Conservation (phyloP, 805 yeast species). For the Priceomyces haplophilus region DNA sequence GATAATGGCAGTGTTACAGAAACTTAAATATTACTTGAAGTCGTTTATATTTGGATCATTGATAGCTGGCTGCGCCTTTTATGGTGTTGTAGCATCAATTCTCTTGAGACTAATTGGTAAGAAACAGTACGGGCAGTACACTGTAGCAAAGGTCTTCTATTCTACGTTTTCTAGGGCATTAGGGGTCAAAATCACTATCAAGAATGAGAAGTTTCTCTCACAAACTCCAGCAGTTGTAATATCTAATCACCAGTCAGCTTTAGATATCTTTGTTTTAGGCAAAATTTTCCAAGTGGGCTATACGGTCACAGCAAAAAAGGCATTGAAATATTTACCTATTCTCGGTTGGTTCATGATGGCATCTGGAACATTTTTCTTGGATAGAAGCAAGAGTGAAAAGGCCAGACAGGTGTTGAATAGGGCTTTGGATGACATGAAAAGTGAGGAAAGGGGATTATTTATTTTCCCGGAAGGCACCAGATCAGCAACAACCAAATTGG, state of each 20-base stretch:
- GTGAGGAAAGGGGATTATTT: conserved; percentile 69
- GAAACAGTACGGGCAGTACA: conserved; percentile 79
- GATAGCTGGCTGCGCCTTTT: conserved; percentile 59
- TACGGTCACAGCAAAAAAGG: conserved; percentile 88
- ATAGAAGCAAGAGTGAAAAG: conserved; percentile 71
- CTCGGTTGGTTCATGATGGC: conserved; percentile 96
- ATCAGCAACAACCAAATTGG: conserved; percentile 67
- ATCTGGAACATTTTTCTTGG: conserved; percentile 88
- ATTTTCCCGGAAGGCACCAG: conserved; percentile 98
- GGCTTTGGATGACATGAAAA: conserved; percentile 63
- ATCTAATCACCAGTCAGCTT: conserved; percentile 87
- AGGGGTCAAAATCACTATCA: conserved; percentile 69
- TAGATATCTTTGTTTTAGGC: conserved; percentile 82
- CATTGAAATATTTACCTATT: conserved; percentile 79
- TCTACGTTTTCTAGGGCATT: conserved; percentile 54
- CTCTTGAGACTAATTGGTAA: conserved; percentile 66
- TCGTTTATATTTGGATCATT: conserved; percentile 52
- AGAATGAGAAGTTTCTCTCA: conserved; percentile 57
- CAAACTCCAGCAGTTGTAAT: conserved; percentile 73
- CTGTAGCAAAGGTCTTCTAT: conserved; percentile 83
- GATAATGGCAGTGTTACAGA: conserved; percentile 7
- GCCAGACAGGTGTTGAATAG: conserved; percentile 71
- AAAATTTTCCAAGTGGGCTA: conserved; percentile 82
- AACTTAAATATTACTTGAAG: conserved; percentile 52
- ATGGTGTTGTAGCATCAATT: conserved; percentile 77